A percentile compares a stretch with the other conserved stretches of the same genome.
These are phyloP conservation scores for Furcasterigmium sp. DNA, from an alignment of 2,329 filamentous ascomycete genomes.

Conservation along the genomic window DNA sequence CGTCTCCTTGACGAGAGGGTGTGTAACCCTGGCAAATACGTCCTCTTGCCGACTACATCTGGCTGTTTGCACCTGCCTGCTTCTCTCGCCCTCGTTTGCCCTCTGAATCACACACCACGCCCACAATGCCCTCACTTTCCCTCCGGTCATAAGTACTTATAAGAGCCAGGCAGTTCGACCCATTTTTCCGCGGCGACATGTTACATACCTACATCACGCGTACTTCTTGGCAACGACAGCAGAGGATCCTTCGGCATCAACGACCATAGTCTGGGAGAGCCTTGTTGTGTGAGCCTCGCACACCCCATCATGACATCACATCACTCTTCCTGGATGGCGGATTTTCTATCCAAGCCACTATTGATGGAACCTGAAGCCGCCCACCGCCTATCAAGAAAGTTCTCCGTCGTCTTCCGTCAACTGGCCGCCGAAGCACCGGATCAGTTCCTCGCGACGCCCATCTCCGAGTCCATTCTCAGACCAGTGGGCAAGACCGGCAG, in stretches of 20 bases:
- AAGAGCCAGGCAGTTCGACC: not conserved
- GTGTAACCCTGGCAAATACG: not conserved
- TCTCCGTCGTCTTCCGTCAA: slow-evolving; percentile 40
- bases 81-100: not conserved
- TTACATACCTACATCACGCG: no score
- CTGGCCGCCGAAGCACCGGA: slow-evolving; percentile 47
- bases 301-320: not conserved
- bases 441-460: slow-evolving; percentile 57
- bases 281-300: not conserved
- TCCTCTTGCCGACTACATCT: not conserved
- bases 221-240: no score
- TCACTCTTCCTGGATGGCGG: slow-evolving; percentile 16
- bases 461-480: slow-evolving; percentile 53
- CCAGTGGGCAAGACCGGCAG: slow-evolving; percentile 35
- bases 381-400: slow-evolving; percentile 39
- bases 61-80: not conserved
- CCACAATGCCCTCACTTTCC: not conserved
- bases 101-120: not conserved
- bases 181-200: no score
- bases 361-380: slow-evolving; percentile 40
- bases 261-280: no score
- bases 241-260: no score
- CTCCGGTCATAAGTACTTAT: not conserved
- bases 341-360: slow-evolving; percentile 45
- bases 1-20: not conserved